Evolutionary conservation across 2,329 filamentous ascomycete genomes (phyloP), one percentile per base, ranked within the genome.

Genomic region (Monosporascus sp.): DNA sequence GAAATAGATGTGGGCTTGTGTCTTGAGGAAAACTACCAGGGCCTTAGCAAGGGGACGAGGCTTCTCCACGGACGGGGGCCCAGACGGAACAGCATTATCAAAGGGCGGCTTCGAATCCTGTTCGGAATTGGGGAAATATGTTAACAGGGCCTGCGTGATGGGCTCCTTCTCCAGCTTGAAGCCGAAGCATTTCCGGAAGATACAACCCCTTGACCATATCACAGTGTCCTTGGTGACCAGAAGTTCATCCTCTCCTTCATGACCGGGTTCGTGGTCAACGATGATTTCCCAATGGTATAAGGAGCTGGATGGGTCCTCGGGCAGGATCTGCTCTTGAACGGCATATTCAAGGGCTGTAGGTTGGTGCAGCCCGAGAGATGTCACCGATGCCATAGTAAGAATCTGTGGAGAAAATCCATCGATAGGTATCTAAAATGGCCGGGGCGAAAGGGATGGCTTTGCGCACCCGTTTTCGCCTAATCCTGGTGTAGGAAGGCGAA

Each of bases 1-100:
- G 67, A 95, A 97, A 75, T 92, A 95, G 59, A 99, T 84, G 67
- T 97, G 93, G 22, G 90, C 91, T 66, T 97, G 93, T 0, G 90
- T 92, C 71, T 89, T 92, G 59, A 99, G 82, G 60, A 97, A 88
- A 48, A 99, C 88, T 7, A 97, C 90, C 56, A 99, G 74, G 5
- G 93, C 91, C 64, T 86, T 80, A 42, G 81, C 80, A 24, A 82
- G 68, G 0, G 59, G 53, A 11, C 59, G 60, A 15, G 11, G 22
- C 42, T 18, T 41, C 38, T 41, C 38, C 17, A n/a, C 18, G 38
- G 17, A 41, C 17, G 42, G 9, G n/a, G 42, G 6, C n/a, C 31
- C 42, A 31, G 22, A 20, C 20, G 24, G 22, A 24, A 46, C 42
- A 18, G 24, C 9, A 44, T 53, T 54, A 38, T 53, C 18, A 20